These are phyloP conservation scores for Closterium sp. DNA, from an alignment of 139 green algal genomes.

Conservation along the genomic window DNA sequence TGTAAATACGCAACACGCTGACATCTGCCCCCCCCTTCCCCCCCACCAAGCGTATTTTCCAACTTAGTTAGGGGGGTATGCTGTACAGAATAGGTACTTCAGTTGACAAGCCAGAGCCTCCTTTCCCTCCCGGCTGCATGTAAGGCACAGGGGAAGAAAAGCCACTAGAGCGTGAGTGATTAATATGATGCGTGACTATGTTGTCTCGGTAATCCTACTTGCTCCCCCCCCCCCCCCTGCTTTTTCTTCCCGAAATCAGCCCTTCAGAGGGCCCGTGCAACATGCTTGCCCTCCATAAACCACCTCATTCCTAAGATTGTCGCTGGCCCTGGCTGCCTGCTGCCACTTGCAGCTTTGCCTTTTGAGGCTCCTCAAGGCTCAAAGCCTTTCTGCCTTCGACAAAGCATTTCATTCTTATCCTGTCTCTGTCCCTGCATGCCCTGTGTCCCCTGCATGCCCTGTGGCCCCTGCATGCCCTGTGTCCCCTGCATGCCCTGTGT, in stretches of 20 bases:
- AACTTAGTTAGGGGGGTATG: not conserved
- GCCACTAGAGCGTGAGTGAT: not conserved
- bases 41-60: not conserved
- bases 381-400: not conserved
- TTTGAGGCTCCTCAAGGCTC: not conserved
- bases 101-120: not conserved
- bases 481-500: slow-evolving; percentile 8
- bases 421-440: not conserved
- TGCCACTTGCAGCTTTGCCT: not conserved
- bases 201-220: not conserved
- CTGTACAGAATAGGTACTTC: not conserved
- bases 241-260: no score
- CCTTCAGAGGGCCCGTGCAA: no score
- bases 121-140: not conserved
- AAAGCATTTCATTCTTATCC: not conserved
- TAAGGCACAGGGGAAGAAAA: not conserved
- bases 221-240: not conserved
- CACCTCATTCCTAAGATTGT: not conserved
- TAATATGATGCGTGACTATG: not conserved
- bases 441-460: not conserved
- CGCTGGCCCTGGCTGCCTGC: not conserved
- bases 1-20: no score
- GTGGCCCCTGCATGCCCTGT: not conserved
- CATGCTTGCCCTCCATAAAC: no score
- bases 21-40: no score